Evolutionary conservation across 1,284 basidiomycete genomes (phyloP).

Genomic region (Moniliophthora roreri): DNA sequence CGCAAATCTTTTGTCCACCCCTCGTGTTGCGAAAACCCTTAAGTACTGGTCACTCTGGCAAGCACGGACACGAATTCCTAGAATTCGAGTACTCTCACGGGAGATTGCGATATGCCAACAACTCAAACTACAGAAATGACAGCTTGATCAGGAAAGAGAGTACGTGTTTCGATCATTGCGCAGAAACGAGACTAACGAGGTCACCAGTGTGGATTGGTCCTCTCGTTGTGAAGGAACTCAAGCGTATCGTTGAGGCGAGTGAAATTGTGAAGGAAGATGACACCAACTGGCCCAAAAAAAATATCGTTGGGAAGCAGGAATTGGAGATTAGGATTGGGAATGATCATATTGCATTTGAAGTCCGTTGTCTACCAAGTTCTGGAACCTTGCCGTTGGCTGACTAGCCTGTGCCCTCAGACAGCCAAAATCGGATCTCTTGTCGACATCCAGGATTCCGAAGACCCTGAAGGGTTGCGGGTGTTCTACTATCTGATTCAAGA

Average conservation of each 20-base stretch:
- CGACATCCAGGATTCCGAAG: constrained; percentile 96
- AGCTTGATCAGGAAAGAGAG: constrained; percentile 78
- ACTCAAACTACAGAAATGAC: constrained; percentile 99
- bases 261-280: constrained; percentile 99
- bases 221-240: constrained; percentile 89
- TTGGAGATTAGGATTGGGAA: constrained; percentile 93
- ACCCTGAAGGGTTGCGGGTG: constrained; percentile 96
- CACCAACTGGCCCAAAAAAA: constrained; percentile 97
- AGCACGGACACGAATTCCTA: constrained; percentile 96
- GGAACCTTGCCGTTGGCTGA: neutral
- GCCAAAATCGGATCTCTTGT: constrained; percentile 97
- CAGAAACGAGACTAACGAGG: neutral
- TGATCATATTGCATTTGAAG: constrained; percentile 98
- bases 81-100: constrained; percentile 99
- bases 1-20: constrained; percentile 12
- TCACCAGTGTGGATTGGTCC: constrained; percentile 90
- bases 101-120: constrained; percentile 96
- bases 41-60: constrained; percentile 93
- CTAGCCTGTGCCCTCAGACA: constrained; percentile 55
- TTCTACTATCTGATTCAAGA: constrained; percentile 99
- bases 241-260: constrained; percentile 91
- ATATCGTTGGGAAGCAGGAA: constrained; percentile 97
- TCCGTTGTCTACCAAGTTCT: constrained; percentile 37
- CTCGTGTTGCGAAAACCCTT: no score
- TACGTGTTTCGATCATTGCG: constrained; percentile 41